Base-by-base conservation (phyloP, 2,329 filamentous ascomycete genomes). In the Trichoderma sp. region DNA sequence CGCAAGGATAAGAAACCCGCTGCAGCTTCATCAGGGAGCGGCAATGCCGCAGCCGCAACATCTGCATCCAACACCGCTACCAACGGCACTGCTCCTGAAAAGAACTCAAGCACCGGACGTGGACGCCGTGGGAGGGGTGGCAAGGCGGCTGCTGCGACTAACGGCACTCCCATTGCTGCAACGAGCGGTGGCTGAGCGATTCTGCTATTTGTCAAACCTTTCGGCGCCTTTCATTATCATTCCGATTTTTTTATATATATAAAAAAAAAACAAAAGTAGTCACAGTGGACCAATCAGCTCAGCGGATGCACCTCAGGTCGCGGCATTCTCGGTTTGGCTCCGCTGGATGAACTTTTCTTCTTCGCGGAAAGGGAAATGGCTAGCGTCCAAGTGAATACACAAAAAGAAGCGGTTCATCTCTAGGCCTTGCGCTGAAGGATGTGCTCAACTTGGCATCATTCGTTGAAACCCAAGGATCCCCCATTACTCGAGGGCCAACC, bases 1-100 rank as follows among this genome's bases (percentile, higher is more conserved):
- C 87, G 91, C 59, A 93, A 92, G 77, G 90, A 92, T 56, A 83
- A 83, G 74, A 83, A 82, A 70, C 75, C 78, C 12, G 70, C 74
- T 5, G 71, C 71, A 37, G 48, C 59, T 9, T 71, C 71, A 19
- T 54, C 68, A 15, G 68, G 60, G 15, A 45, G 57, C 17, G 52
- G 74, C 10, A 68, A 45, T 71, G 22, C 59, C 12, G 70, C 48
- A 68, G 71, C 67, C 65, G 70, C 56, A 68, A 68, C 27, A 65
- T 70, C 45, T 70, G 70, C 32, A 67, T 70, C 45, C 70, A 72
- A 52, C 57, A 58, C 35, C 22, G 60, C 60, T 22, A 64, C n/a
- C 17, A 60, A 57, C n/a, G 15, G 61, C 29, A 50, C 61, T 12
- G 66, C 70, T n/a, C 57, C 73, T 3, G 76, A 78, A 64, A 78